Evolutionary conservation across 805 yeast genomes (phyloP), one percentile per base, ranked within the genome.

Genomic region (Hanseniaspora clermontiae): DNA sequence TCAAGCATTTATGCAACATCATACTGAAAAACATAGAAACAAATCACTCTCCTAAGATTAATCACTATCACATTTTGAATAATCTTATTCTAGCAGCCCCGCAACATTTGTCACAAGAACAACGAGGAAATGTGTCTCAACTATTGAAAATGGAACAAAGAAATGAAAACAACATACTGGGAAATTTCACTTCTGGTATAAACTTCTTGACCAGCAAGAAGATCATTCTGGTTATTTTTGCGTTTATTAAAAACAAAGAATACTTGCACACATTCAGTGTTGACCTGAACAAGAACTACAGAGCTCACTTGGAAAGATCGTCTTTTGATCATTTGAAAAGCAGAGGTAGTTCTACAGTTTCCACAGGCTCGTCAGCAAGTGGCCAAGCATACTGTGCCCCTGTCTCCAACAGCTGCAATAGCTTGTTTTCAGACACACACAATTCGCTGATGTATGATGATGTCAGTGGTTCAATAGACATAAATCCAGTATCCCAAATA

Each of bases 21-120:
- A 61, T 81, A 6, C 60, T 65, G 19, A 56, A 67, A 31, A 73
- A 74, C 59, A 63, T 75, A 14, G 67, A 78, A 4, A 59, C 53
- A n/a, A 67, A 67, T 51, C 17, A 49, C 9, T 62, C 63, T 31
- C 63, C 66, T 15, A 63, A 65, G 19, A 76, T 81, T 0, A 75
- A 81, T 12, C 67, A 80, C 39, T 75, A 78, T 51, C 85, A 84
- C 62, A 72, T 78, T 51, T 65, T 84, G 9, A 83, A 82, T 67
- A 84, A 85, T 63, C 62, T 83, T 51, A 68, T 85, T 14, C 81
- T 79, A 1, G 63, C 75, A 14, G 68, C 69, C 20, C 51, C 62
- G 3, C 60, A 14, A 5, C 34, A 43, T 12, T 51, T 56, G 29
- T 11, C 19, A 6, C 49, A 58, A 29, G 39, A 57, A 12, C 55